Evolutionary conservation across 2,329 filamentous ascomycete species (phyloP), one percentile per base, ranked within the genome.

Genomic region (Fusarium pseudograminearum): DNA sequence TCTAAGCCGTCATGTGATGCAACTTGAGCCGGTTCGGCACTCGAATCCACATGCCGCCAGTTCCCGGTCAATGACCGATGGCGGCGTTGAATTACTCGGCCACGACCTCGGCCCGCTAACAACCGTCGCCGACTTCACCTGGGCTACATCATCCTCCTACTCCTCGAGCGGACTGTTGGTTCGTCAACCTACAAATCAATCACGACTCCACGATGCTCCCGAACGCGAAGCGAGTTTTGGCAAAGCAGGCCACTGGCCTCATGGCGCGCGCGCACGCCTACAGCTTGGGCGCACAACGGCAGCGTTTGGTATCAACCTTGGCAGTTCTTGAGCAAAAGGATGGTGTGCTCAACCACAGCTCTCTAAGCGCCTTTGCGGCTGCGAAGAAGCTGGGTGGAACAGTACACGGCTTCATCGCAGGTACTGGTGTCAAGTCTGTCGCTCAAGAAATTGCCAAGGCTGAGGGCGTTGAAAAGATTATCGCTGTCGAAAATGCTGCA

Each of bases 241-340:
- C 73, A 56, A 70, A 71, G 53, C 73, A 72, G 65, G 73, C 69
- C 40, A 65, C 67, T 38, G 70, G 74, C 47, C 58, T 76, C n/a
- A 70, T 77, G 61, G 70, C 69, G 56, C 74, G 73, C 58, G 74
- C 67, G 28, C 64, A 71, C 33, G 63, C 68, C 44, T 65, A 74
- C 7, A 71, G 69, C 57, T 65, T 73, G 50, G 74, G 76, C 71
- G 74, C 76, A 72, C 74, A 78, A 70, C 78, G 73, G 60, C 73
- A 74, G 46, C 72, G 88, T 74, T 84, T 97, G 65, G 86, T 97
- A 62, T 98, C 94, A 52, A 96, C 94, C 36, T 87, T 99, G 59
- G 95, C 95, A 46, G 85, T 99, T 56, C 88, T 99, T 67, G 96
- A 99, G 83, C 96, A 98, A 82, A 90, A 91, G 76, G 92, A 97